Base-by-base conservation (phyloP, 768 basidiomycete genomes). In the Hygrophoropsis aurantiaca region DNA sequence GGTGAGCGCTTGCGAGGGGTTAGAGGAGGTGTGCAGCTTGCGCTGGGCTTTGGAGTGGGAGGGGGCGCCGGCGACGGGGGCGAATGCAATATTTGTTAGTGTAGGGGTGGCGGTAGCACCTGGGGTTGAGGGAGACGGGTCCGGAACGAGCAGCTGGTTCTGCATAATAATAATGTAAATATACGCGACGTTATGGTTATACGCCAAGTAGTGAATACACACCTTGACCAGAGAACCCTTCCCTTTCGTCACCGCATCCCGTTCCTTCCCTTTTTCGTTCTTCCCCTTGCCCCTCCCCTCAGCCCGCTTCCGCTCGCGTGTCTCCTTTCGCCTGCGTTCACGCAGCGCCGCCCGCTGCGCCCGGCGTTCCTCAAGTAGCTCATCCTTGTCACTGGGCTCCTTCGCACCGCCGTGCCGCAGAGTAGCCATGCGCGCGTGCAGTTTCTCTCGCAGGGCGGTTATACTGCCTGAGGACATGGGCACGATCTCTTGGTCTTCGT, bases 311-410 rank as follows among this genome's bases (percentile, higher is more conserved):
- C 90, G 87, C 68, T 94, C 93, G 61, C 78, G 87, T 7, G 89
- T 90, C 71, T 90, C 87, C 59, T 87, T 89, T 60, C 94, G 70
- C 55, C 95, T 72, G 47, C 83, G 79, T 66, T 97, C 94, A 18
- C 94, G 77, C 75, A 97, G 75, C 26, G 85, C 81, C 0, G 86
- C 94, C 4, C 92, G 74, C 58, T 90, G 84, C 55, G 68, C 67
- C 51, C 93, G 71, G 44, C 88, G 74, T 65, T 92, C 88, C 58
- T 92, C 88, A 42, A 97, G 63, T 38, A 97, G 63, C 51, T 84
- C 90, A 59, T 97, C 94, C 60, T 79, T 83, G 58, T 85, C 84
- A 5, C 74, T 78, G 9, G 81, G 73, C 57, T 80, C 78, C 44
- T 54, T 58, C 39, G 55, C 55, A 21, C 45, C 59, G 10, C 69